These are phyloP conservation scores for Saussurea involucrata DNA, from an alignment of 129 eudicot genomes.

Conservation along the genomic window DNA sequence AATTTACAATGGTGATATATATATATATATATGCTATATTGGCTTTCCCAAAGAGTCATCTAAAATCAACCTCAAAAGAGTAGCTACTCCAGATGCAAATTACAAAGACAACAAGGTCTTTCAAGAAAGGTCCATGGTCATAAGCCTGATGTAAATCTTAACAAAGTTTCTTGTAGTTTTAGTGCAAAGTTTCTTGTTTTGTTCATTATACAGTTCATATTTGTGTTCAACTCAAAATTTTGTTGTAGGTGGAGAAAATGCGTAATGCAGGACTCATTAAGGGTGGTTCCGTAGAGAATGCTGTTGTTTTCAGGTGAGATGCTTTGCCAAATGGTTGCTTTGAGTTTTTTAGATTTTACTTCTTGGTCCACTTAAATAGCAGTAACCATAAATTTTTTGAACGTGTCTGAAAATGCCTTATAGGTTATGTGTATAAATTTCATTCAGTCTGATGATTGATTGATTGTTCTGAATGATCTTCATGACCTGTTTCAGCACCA, in stretches of 20 bases:
- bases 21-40: neutral
- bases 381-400: neutral
- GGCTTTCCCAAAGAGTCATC: neutral
- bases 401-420: neutral
- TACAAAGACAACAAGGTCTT: neutral
- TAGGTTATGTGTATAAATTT: conserved; percentile 4
- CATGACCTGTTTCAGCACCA: conserved; percentile 35
- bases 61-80: neutral
- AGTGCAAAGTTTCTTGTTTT: conserved; percentile 3
- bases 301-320: conserved; percentile 86
- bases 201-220: neutral
- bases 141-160: conserved; percentile 1
- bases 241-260: conserved; percentile 79
- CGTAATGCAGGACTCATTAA: conserved; percentile 71
- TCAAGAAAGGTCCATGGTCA: neutral
- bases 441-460: neutral
- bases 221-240: neutral
- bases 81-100: neutral
- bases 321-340: conserved; percentile 4
- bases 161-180: neutral
- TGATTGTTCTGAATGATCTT: conserved; percentile 7
- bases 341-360: conserved; percentile 8
- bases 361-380: neutral
- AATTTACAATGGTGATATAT: neutral
- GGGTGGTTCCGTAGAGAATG: conserved; percentile 91